phyloP scores from a whole-genome alignment of 257 asterid genomes.

The Nicotiana sylvestris region DNA sequence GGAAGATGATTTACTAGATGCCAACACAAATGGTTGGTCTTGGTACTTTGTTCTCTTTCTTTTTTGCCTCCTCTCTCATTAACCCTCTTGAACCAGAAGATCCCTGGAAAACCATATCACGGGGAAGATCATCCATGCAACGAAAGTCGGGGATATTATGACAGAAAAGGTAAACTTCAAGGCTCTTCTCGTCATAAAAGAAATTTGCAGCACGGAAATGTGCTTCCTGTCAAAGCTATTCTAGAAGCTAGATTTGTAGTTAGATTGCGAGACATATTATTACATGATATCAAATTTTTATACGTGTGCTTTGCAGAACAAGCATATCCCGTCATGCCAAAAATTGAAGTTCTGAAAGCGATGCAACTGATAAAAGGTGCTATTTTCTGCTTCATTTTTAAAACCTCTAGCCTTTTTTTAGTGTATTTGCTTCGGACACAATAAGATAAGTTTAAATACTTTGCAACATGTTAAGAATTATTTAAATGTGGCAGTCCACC shows the following conservation, averaged over 20 bases:
- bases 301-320: no score
- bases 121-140: conserved; percentile 83
- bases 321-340: conserved; percentile 24
- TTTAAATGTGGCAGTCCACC: no score
- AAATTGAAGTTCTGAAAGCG: conserved; percentile 76
- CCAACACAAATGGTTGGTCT: no score
- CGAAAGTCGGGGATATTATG: conserved; percentile 91
- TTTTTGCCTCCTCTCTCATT: not conserved
- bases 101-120: conserved; percentile 79
- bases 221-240: no score
- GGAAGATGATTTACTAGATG: no score
- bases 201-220: not conserved
- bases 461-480: no score
- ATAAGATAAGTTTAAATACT: no score
- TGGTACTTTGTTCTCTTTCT: not conserved
- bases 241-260: no score
- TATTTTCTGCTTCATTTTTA: conserved; percentile 9
- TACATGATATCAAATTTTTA: not conserved
- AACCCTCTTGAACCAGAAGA: conserved; percentile 47
- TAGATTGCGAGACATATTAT: not conserved
- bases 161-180: conserved; percentile 72
- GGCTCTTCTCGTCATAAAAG: not conserved
- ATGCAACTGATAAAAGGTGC: conserved; percentile 48
- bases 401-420: no score
- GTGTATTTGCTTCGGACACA: no score